Evolutionary conservation across 1,284 basidiomycete species (phyloP).

Genomic region (Boletus sp.): DNA sequence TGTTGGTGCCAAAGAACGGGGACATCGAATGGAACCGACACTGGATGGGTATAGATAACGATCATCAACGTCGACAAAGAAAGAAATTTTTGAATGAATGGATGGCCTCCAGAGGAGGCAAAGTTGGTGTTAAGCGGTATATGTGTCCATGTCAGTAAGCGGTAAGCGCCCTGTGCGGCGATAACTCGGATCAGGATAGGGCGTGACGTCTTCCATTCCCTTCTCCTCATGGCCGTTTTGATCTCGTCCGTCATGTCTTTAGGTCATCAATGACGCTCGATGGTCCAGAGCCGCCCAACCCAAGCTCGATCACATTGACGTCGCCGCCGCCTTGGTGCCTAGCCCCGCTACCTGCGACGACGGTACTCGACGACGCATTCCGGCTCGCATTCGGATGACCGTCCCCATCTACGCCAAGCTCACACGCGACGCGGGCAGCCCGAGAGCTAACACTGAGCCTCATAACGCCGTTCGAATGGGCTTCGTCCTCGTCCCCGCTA

Average conservation of each 20-base stretch:
- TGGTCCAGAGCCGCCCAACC: slow-evolving; percentile 2
- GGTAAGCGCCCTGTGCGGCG: no score
- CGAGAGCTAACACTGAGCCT: slow-evolving; percentile 13
- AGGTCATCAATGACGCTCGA: slow-evolving; percentile 3
- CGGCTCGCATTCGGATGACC: neutral
- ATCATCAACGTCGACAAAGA: neutral
- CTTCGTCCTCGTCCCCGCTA: neutral
- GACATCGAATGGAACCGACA: neutral
- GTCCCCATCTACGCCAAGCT: neutral
- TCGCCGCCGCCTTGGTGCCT: neutral
- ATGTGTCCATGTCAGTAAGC: no score
- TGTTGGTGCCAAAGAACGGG: neutral
- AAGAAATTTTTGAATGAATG: neutral
- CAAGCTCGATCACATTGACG: slow-evolving; percentile 15
- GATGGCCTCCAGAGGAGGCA: slow-evolving; percentile 1
- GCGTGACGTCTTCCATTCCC: no score
- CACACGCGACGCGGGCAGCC: neutral
- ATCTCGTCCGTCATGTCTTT: slow-evolving; percentile 4
- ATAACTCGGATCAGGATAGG: no score
- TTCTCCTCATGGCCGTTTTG: neutral
- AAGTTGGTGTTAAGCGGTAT: neutral
- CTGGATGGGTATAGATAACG: neutral
- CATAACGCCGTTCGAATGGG: neutral
- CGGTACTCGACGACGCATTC: slow-evolving; percentile 16
- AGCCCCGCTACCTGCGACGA: neutral